phyloP scores from a whole-genome alignment of 2,329 filamentous ascomycete genomes.

The Arachnomyces sp. region DNA sequence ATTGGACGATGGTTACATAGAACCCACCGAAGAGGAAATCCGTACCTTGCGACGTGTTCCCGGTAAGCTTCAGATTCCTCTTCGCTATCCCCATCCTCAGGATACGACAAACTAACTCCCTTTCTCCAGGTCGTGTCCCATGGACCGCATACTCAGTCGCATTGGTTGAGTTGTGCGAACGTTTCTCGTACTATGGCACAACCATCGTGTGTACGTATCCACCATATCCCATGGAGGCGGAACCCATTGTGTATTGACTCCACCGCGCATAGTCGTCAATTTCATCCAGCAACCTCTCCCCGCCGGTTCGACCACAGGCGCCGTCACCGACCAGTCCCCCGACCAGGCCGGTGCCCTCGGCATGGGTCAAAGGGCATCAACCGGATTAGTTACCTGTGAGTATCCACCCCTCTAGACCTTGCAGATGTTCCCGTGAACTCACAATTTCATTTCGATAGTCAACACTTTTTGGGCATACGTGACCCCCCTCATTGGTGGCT shows the following conservation, averaged over 20 bases:
- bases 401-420: constrained; percentile 1
- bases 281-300: constrained; percentile 53
- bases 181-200: constrained; percentile 70
- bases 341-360: constrained; percentile 42
- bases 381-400: constrained; percentile 41
- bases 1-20: too few species aligned
- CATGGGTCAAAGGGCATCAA: constrained; percentile 50
- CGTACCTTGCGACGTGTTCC: constrained; percentile 27
- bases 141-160: constrained; percentile 61
- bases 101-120: constrained; percentile 22
- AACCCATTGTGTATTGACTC: not conserved
- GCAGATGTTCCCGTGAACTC: not conserved
- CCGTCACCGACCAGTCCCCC: constrained; percentile 40
- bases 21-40: constrained; percentile 28
- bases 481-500: constrained; percentile 51
- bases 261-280: constrained; percentile 45
- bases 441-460: constrained; percentile 23
- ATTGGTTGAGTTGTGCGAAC: constrained; percentile 66
- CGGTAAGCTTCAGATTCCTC: constrained; percentile 7
- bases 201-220: constrained; percentile 52
- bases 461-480: constrained; percentile 57
- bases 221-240: not conserved
- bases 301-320: constrained; percentile 46
- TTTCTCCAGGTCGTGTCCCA: constrained; percentile 37
- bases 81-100: too few species aligned